Evolutionary conservation across 2,329 filamentous ascomycete species (phyloP), one percentile per base, ranked within the genome.

Genomic region (Microascus cirrosus): DNA sequence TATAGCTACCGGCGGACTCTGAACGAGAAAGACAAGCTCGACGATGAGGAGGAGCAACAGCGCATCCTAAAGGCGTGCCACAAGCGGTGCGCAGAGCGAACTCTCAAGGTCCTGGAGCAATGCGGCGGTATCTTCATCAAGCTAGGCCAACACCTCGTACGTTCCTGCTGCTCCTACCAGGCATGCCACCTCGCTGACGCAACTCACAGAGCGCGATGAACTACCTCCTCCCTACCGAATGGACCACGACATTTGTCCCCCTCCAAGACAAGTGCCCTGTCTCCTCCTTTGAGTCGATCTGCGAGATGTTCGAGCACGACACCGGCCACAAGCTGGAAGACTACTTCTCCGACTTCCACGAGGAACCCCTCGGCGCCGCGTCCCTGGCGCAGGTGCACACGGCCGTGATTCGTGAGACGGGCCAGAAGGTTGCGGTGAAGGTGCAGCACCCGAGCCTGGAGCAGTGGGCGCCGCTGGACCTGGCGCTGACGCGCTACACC

Each of bases 61-160:
- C 76, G 72, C n/a, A 71, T 87, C 42, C 76, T 99, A 56, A 87
- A 84, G 64, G 85, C 85, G 62, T 97, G 94, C 68, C 94, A 99
- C 72, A 87, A 95, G 69, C 83, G 94, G 71, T 99, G 94, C 73
- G 94, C 94, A 34, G 82, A 90, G 65, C 84, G 94, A 61, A 96
- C 94, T 1, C 76, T 97, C 50, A 81, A 80, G 59, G 92, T 95
- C 1, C 75, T 97, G 62, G 94, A 99, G 77, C 90, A 89, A 77
- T 97, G 96, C 71, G 94, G 95, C 28, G 95, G 93, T 32, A 96
- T 99, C 62, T 99, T 97, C 66, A 97, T 99, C 70, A 99, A 99
- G 73, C 77, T 99, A 45, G 94, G 94, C 8, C 94, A 99, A 67
- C 94, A 99, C 73, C 72, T 99, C 72, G 84, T 86, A 77, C 50